A percentile compares a stretch with the other conserved stretches of the same genome.
Conservation (phyloP, 345 rosid species). For the Ailanthus altissimus region DNA sequence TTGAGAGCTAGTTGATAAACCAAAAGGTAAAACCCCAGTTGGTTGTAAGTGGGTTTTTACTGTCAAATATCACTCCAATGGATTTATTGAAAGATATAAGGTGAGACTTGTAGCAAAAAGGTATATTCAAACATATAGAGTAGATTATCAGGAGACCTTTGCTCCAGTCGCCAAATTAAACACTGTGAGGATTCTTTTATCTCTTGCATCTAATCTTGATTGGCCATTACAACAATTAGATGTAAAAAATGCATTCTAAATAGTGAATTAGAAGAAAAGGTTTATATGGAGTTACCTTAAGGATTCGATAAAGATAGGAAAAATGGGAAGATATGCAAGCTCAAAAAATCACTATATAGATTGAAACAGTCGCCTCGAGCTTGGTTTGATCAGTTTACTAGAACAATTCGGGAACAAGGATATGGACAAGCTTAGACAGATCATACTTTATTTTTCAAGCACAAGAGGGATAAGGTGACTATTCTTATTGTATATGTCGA, state of each 20-base stretch:
- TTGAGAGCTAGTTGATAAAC: too few relatives aligned
- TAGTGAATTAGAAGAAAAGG: neutral
- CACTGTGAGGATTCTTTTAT: neutral
- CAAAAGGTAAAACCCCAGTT: too few relatives aligned
- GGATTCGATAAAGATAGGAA: neutral
- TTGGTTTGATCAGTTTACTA: neutral
- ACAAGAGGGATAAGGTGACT: too few relatives aligned
- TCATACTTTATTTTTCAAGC: too few relatives aligned
- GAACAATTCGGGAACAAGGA: neutral
- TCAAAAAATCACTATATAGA: neutral
- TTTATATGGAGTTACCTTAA: neutral
- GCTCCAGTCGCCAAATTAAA: neutral
- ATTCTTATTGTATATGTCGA: neutral
- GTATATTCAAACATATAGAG: too few relatives aligned
- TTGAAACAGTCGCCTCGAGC: neutral
- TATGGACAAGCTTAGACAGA: neutral
- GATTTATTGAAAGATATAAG: too few relatives aligned
- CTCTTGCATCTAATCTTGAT: neutral
- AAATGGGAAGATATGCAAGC: neutral
- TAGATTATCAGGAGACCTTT: too few relatives aligned
- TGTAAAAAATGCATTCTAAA: neutral
- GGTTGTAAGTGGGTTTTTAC: too few relatives aligned
- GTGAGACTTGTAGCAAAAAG: too few relatives aligned
- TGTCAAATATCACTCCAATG: too few relatives aligned
- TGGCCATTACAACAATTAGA: neutral